Percentiles rank a stretch among this genome's conserved stretches.
Evolutionary conservation across 352 stramenopile species (phyloP).

Genomic region (Phytopythium aichiense): DNA sequence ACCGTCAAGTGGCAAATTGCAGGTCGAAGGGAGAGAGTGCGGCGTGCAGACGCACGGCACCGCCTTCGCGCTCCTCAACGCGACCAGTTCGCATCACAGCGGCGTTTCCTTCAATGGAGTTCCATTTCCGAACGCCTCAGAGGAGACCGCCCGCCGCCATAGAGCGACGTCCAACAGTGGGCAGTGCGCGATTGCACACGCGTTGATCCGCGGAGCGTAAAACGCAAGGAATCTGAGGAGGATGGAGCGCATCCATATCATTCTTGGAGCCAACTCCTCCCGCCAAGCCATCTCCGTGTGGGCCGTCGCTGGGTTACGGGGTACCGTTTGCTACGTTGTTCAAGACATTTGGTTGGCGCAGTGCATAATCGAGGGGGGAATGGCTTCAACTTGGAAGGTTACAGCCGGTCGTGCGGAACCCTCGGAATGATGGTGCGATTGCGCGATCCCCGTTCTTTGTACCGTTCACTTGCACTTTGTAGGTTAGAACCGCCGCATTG

Average conservation of each 20-base stretch:
- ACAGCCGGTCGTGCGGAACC: background rate
- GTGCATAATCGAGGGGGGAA: background rate
- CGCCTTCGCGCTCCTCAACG: background rate
- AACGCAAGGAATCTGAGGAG: constrained; percentile 1
- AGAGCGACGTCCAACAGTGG: background rate
- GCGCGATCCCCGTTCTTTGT: background rate
- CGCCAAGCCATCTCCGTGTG: background rate
- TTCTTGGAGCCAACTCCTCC: background rate
- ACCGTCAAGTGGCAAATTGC: background rate
- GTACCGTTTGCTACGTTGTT: background rate
- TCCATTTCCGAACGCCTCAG: background rate
- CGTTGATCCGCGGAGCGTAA: background rate
- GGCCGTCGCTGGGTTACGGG: background rate
- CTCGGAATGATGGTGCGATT: background rate
- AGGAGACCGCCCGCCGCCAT: background rate
- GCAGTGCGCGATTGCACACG: background rate
- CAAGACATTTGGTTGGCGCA: background rate
- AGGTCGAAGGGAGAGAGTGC: background rate
- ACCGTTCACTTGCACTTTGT: background rate
- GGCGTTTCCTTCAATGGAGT: background rate
- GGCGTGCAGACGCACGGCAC: background rate
- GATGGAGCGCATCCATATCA: constrained; percentile 2
- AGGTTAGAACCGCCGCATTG: background rate
- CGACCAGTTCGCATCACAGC: background rate
- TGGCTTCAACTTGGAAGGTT: constrained; percentile 1